Percentiles rank a stretch among this genome's conserved stretches.
These are phyloP conservation scores for Podaxis pistillaris DNA, from an alignment of 768 basidiomycete genomes.

Conservation along the genomic window DNA sequence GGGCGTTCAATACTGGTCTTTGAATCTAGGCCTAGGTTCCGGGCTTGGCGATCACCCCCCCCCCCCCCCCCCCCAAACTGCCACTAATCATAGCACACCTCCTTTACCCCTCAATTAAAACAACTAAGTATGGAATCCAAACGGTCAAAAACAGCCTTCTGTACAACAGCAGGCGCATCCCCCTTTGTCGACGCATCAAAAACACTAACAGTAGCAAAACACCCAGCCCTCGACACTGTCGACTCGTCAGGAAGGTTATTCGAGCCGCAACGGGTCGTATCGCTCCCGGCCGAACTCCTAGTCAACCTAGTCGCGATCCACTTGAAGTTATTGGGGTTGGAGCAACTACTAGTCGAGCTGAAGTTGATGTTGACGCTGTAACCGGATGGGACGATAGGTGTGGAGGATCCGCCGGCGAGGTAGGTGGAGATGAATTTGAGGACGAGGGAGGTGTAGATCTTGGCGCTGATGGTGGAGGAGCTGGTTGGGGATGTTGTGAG, in stretches of 20 bases:
- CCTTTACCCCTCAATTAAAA: not conserved
- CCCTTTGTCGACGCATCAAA: conserved; percentile 41
- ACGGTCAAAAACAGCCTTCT: conserved; percentile 36
- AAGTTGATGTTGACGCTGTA: conserved; percentile 53
- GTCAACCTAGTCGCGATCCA: conserved; percentile 45
- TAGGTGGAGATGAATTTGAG: conserved; percentile 32
- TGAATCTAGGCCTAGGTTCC: too few species aligned
- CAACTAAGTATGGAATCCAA: conserved; percentile 29
- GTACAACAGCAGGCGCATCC: conserved; percentile 42
- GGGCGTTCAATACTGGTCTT: too few species aligned
- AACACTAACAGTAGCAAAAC: conserved; percentile 46
- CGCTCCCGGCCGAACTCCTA: conserved; percentile 28
- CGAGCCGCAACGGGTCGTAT: conserved; percentile 45
- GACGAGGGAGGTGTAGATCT: conserved; percentile 42
- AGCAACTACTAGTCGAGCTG: conserved; percentile 36
- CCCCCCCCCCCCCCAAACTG: too few species aligned
- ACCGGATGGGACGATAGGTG: conserved; percentile 38
- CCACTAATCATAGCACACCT: too few species aligned
- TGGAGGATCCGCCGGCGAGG: conserved; percentile 18
- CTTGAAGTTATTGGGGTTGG: conserved; percentile 32
- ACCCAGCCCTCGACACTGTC: conserved; percentile 36
- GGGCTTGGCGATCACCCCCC: too few species aligned
- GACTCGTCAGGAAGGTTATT: conserved; percentile 42
- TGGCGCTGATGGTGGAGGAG: conserved; percentile 33
- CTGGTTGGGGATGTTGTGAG: conserved; percentile 33